Evolutionary conservation across 352 stramenopile genomes (phyloP).

Genomic region (Globisporangium parvum): DNA sequence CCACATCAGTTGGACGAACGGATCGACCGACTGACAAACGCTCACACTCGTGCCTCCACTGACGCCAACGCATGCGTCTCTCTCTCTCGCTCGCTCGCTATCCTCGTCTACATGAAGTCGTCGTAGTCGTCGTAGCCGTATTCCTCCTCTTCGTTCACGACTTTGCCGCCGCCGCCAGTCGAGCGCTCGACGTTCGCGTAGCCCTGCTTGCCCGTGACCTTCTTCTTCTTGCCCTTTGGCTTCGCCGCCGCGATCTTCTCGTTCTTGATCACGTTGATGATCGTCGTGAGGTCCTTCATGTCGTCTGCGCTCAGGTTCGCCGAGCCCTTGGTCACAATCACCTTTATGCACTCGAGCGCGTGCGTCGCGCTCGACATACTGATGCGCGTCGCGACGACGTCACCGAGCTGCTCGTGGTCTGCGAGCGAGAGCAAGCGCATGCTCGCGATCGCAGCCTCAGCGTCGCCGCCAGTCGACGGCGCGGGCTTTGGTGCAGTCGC

Average conservation of each 20-base stretch:
- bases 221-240: slow-evolving; percentile 86
- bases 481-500: slow-evolving; percentile 36
- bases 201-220: slow-evolving; percentile 66
- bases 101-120: slow-evolving; percentile 75
- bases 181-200: slow-evolving; percentile 77
- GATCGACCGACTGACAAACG: too few relatives aligned
- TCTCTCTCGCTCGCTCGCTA: neutral
- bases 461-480: slow-evolving; percentile 22
- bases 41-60: too few relatives aligned
- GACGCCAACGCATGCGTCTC: neutral
- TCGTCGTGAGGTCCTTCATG: slow-evolving; percentile 85
- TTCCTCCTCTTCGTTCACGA: slow-evolving; percentile 32
- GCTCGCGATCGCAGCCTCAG: slow-evolving; percentile 38
- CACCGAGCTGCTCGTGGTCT: slow-evolving; percentile 68
- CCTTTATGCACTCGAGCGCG: slow-evolving; percentile 75
- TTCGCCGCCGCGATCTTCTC: slow-evolving; percentile 80
- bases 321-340: slow-evolving; percentile 72
- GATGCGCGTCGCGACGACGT: slow-evolving; percentile 52
- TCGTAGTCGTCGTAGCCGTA: slow-evolving; percentile 81
- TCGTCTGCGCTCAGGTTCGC: slow-evolving; percentile 75
- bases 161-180: slow-evolving; percentile 33
- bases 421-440: slow-evolving; percentile 69
- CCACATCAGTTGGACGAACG: too few relatives aligned
- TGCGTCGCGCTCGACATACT: slow-evolving; percentile 65
- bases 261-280: slow-evolving; percentile 87